These are phyloP conservation scores for Aristolochia contorta DNA, from an alignment of 164 flowering plant species.

Conservation along the genomic window DNA sequence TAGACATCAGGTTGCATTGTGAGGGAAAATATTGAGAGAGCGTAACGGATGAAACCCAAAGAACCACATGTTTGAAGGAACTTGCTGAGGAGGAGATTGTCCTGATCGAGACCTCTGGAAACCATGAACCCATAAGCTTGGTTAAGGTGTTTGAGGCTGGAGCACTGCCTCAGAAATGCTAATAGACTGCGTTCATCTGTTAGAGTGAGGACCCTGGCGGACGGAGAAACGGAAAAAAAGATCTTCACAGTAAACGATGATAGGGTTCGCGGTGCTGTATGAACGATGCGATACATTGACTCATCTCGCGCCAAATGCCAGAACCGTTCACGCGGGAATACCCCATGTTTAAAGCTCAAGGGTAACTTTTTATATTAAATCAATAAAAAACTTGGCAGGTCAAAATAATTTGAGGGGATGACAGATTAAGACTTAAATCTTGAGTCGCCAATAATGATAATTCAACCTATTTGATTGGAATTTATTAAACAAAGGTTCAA, in stretches of 20 bases:
- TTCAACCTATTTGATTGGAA: too few relatives aligned
- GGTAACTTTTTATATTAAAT: too few relatives aligned
- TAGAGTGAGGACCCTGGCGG: constrained; percentile 1
- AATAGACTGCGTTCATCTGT: constrained; percentile 2
- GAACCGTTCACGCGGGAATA: neutral
- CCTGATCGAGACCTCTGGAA: constrained; percentile 26
- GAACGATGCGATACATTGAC: too few relatives aligned
- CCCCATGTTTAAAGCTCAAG: too few relatives aligned
- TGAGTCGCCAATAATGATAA: too few relatives aligned
- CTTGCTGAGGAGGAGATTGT: constrained; percentile 27
- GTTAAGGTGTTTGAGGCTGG: constrained; percentile 24
- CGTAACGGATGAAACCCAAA: constrained; percentile 26
- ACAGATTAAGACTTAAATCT: too few relatives aligned
- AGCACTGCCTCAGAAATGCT: constrained; percentile 21
- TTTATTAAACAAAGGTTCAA: too few relatives aligned
- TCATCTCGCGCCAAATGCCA: neutral
- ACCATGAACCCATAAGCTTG: constrained; percentile 44
- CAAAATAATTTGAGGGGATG: too few relatives aligned
- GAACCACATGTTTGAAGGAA: constrained; percentile 31
- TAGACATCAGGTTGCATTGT: constrained; percentile 16
- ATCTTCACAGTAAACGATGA: neutral
- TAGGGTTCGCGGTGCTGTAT: neutral
- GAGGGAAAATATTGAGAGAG: constrained; percentile 24
- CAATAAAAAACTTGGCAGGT: too few relatives aligned
- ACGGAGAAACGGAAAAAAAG: neutral